phyloP scores from a whole-genome alignment of 306 rosid species.

The Clitoria ternatea region DNA sequence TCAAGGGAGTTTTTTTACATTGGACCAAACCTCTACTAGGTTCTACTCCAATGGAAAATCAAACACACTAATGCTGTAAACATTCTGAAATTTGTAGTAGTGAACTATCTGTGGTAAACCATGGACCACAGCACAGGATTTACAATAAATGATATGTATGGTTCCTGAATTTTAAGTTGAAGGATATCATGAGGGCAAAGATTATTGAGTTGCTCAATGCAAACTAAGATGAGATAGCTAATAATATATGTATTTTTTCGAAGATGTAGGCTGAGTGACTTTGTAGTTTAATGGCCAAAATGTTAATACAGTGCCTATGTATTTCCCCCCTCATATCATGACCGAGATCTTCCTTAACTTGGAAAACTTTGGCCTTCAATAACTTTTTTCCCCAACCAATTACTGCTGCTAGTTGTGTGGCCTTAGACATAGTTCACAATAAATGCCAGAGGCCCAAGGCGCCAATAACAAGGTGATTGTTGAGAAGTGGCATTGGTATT shows the following conservation, averaged over 20 bases:
- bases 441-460: not conserved
- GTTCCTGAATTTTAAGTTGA: not conserved
- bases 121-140: not conserved
- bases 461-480: not conserved
- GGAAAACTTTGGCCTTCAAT: not conserved
- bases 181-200: not conserved
- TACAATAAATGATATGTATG: not conserved
- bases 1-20: too few species aligned
- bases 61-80: too few species aligned
- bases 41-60: too few species aligned
- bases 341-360: not conserved
- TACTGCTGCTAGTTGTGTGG: not conserved
- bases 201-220: not conserved
- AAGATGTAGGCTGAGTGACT: not conserved
- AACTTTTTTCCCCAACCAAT: not conserved
- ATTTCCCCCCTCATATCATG: not conserved
- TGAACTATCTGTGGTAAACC: not conserved
- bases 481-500: not conserved
- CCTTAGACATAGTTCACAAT: not conserved
- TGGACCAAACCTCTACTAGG: too few species aligned
- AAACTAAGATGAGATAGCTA: not conserved
- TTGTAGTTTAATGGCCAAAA: not conserved
- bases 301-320: not conserved
- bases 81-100: not conserved
- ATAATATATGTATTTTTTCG: not conserved